Conservation (phyloP, 441 rosid species). For the Pelargonium fulgidum region DNA sequence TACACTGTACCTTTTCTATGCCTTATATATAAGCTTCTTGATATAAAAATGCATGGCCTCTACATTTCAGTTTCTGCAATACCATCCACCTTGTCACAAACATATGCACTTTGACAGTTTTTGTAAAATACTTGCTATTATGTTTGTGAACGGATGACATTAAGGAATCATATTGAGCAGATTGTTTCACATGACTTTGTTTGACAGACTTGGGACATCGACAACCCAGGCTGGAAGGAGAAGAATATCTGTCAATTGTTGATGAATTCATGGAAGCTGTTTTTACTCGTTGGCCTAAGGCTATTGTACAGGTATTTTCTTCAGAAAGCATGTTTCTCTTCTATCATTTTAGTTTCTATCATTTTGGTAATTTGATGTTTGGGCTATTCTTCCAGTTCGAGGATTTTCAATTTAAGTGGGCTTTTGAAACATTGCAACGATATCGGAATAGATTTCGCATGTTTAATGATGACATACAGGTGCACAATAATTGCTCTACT, state of each 20-base stretch:
- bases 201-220: conserved; percentile 81
- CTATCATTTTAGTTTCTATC: conserved; percentile 18
- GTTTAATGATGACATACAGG: conserved; percentile 99
- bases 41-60: not conserved
- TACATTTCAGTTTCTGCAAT: not conserved
- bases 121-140: conserved; percentile 14
- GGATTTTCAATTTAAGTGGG: conserved; percentile 99
- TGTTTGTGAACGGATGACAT: conserved; percentile 16
- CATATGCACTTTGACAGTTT: conserved; percentile 8
- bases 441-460: conserved; percentile 83
- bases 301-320: conserved; percentile 75
- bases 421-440: conserved; percentile 84
- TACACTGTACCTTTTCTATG: not conserved
- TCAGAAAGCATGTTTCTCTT: conserved; percentile 18
- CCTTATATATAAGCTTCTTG: not conserved
- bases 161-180: conserved; percentile 17
- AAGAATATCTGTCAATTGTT: conserved; percentile 71
- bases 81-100: not conserved
- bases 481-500: conserved; percentile 23
- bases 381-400: conserved; percentile 53
- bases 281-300: conserved; percentile 91
- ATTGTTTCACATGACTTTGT: conserved; percentile 21
- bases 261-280: conserved; percentile 99
- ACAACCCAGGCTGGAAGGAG: conserved; percentile 90
- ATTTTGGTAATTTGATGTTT: conserved; percentile 24